Conservation (phyloP, 805 yeast species). For the Suhomyces sp. region DNA sequence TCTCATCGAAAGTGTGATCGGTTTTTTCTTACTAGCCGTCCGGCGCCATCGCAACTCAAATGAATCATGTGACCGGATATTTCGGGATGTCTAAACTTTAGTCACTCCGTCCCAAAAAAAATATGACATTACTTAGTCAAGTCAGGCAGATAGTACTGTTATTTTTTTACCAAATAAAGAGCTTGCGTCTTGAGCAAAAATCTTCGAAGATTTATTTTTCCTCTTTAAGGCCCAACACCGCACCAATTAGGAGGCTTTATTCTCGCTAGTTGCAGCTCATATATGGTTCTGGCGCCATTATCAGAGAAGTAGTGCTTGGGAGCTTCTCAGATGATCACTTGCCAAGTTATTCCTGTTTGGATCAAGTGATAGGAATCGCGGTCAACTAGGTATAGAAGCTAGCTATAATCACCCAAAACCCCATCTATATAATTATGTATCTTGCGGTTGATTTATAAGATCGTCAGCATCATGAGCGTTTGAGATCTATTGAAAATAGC, state of each 20-base stretch:
- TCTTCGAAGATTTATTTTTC: not conserved
- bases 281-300: not conserved
- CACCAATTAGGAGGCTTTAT: not conserved
- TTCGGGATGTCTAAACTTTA: conserved; percentile 5
- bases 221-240: not conserved
- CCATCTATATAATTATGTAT: not conserved
- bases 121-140: not conserved
- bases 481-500: not conserved
- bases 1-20: not conserved
- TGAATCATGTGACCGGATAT: conserved; percentile 13
- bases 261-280: not conserved
- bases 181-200: not conserved
- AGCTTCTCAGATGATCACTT: not conserved
- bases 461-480: not conserved
- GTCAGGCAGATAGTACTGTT: not conserved
- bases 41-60: not conserved
- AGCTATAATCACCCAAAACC: not conserved
- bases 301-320: not conserved
- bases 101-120: not conserved
- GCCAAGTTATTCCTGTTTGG: not conserved
- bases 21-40: not conserved
- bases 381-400: not conserved
- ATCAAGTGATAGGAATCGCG: not conserved
- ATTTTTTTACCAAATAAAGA: not conserved
- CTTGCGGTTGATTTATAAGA: not conserved